Evolutionary conservation across 2,329 filamentous ascomycete genomes (phyloP).

Genomic region (Colletotrichum sublineola): DNA sequence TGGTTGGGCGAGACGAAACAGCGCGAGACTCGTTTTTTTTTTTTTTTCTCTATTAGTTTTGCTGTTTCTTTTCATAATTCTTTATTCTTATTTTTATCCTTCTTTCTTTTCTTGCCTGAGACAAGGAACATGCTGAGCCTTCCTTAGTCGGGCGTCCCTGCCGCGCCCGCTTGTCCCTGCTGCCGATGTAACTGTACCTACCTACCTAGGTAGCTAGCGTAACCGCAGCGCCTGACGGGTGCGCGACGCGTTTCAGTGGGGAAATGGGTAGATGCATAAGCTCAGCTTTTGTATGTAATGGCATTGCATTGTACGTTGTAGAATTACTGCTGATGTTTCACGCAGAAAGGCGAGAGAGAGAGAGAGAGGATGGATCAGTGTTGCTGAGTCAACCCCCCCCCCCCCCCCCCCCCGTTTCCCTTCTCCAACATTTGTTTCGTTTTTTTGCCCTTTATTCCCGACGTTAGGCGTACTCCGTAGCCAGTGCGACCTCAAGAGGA

Average conservation of each 20-base stretch:
- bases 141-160: too few species aligned
- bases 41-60: neutral
- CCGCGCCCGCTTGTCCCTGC: too few species aligned
- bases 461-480: neutral
- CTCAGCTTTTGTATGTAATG: too few species aligned
- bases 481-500: too few species aligned
- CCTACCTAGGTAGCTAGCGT: too few species aligned
- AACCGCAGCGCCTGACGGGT: too few species aligned
- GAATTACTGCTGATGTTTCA: slow-evolving; percentile 2
- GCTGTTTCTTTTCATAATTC: too few species aligned
- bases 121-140: too few species aligned
- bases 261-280: too few species aligned
- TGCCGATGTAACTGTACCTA: too few species aligned
- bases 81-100: neutral
- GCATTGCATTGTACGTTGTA: neutral
- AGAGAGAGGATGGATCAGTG: neutral
- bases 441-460: neutral
- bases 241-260: too few species aligned
- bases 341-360: neutral
- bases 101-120: neutral
- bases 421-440: slow-evolving; percentile 7
- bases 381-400: neutral
- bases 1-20: neutral
- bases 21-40: neutral
- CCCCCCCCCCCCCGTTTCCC: neutral